These are phyloP conservation scores for Alternaria sp. DNA, from an alignment of 2,329 filamentous ascomycete genomes.

Conservation along the genomic window DNA sequence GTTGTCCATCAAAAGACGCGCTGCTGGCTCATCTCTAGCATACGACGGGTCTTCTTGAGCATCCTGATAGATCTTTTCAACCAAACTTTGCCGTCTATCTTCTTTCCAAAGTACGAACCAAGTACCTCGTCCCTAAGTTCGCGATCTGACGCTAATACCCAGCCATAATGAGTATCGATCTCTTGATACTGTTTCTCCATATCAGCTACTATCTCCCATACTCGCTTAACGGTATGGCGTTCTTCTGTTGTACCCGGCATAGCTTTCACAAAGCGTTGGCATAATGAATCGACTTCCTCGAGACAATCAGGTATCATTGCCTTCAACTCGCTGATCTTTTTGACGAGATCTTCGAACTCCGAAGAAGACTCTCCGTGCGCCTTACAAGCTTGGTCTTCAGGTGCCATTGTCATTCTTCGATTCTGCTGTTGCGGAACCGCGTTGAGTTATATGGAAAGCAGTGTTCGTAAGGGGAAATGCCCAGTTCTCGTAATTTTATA, in stretches of 20 bases:
- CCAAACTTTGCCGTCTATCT: not conserved
- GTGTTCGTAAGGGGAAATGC: too few species aligned
- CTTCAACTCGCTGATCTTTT: not conserved
- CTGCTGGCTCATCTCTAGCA: not conserved
- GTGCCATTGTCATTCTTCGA: too few species aligned
- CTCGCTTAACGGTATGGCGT: not conserved
- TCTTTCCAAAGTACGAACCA: not conserved
- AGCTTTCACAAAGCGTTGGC: not conserved
- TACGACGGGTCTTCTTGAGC: not conserved
- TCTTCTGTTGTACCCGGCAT: not conserved
- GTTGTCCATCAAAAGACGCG: not conserved
- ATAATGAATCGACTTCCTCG: not conserved
- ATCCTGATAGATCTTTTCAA: not conserved
- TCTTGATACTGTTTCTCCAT: not conserved
- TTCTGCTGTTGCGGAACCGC: too few species aligned
- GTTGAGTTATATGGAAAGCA: too few species aligned
- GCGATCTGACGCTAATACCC: conserved; percentile 11
- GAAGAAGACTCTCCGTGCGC: not conserved
- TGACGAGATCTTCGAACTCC: not conserved
- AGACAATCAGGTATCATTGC: not conserved
- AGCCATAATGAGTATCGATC: conserved; percentile 11
- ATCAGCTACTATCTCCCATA: not conserved
- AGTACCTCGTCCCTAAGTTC: not conserved
- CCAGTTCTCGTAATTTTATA: too few species aligned
- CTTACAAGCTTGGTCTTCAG: not conserved